Evolutionary conservation across 2,329 filamentous ascomycete species (phyloP).

Genomic region (Sphaceloma murrayae): DNA sequence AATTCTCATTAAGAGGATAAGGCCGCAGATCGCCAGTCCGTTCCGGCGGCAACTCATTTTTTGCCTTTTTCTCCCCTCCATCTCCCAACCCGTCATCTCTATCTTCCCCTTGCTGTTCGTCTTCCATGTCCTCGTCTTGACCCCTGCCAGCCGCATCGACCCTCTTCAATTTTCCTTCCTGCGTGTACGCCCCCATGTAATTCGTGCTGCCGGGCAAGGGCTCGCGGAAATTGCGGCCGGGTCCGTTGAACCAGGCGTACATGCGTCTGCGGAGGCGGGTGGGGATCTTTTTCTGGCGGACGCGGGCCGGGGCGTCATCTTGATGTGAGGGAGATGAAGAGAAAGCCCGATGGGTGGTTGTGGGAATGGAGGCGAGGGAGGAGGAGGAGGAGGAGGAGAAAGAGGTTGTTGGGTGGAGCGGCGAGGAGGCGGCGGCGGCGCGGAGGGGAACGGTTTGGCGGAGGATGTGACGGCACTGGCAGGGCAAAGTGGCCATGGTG

Average conservation of each 20-base stretch:
- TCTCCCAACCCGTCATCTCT: slow-evolving; percentile 16
- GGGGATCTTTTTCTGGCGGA: slow-evolving; percentile 19
- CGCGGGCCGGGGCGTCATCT: slow-evolving; percentile 13
- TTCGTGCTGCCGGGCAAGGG: slow-evolving; percentile 44
- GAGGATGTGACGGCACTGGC: background rate
- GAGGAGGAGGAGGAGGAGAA: background rate
- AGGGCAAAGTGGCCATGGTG: background rate
- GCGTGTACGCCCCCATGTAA: slow-evolving; percentile 47
- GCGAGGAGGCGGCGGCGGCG: background rate
- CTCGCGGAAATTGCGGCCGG: slow-evolving; percentile 40
- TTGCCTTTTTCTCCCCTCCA: slow-evolving; percentile 20
- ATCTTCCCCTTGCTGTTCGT: slow-evolving; percentile 21
- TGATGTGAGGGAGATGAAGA: background rate
- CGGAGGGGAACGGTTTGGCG: background rate
- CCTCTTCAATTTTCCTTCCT: slow-evolving; percentile 39
- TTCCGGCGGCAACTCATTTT: slow-evolving; percentile 25
- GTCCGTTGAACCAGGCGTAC: slow-evolving; percentile 51
- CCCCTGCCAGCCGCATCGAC: slow-evolving; percentile 21
- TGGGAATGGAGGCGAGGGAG: background rate
- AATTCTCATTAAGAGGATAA: slow-evolving; percentile 65
- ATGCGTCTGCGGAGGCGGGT: slow-evolving; percentile 47
- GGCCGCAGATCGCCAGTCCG: slow-evolving; percentile 38
- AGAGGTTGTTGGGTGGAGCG: background rate
- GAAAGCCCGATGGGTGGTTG: background rate
- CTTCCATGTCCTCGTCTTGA: slow-evolving; percentile 20